Base-by-base conservation (phyloP, 179 eudicot genomes). In the Patellifolia procumbens region DNA sequence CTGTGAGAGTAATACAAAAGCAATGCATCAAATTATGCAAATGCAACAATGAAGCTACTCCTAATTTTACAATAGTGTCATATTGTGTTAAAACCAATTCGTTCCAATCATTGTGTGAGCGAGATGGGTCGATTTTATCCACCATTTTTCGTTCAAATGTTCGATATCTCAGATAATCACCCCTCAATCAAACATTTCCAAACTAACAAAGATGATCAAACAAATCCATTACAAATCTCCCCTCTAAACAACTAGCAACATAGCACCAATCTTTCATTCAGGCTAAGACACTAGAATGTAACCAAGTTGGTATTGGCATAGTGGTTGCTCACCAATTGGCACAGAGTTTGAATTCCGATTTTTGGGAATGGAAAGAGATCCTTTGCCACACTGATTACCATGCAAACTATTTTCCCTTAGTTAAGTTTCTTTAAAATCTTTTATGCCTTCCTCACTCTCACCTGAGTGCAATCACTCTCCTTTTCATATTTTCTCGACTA, bases 1-100 rank as follows among this genome's bases (percentile, higher is more conserved):
- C 13, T 6, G 28, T 10, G 32, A 48, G 2, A 20, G 8, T 29
- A 64, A 64, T 10, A 37, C 2, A 63, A 63, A 19, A 19, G 15
- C 70, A n/a, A 39, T 39, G 48, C 70, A 61, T 16, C 66, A 31
- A n/a, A n/a, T n/a, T n/a, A n/a, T n/a, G n/a, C n/a, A n/a, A 61
- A 31, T 61, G 42, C 67, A 62, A 62, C 22, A 26, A 67, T 4
- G 11, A n/a, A 35, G 29, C 69, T 16, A 61, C 16, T 5, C 20
- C 22, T 61, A 31, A 29, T 4, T 11, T 17, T 4, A 20, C 22
- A 17, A 19, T 61, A 29, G 66, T 16, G 7, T 12, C 20, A 5
- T n/a, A n/a, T n/a, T n/a, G n/a, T n/a, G 26, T 28, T 17, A 60
- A 60, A 31, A 17, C 39, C 2, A 60, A 29, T 60, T 16, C n/a